Conservation (phyloP, 176 grass and related monocot genomes). For the Musa beccarii region DNA sequence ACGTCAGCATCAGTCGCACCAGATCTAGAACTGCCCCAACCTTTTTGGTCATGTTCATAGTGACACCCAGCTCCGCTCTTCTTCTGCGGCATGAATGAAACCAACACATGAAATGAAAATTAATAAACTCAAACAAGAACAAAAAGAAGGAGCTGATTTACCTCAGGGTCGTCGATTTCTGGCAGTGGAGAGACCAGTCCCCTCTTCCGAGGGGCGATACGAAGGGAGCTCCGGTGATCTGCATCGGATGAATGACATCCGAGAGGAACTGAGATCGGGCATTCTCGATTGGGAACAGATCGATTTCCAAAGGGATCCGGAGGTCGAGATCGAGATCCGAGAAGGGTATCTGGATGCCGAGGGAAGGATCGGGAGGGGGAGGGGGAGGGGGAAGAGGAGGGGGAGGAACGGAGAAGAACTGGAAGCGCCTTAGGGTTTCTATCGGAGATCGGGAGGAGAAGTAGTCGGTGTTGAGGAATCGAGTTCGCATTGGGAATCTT, state of each 20-base stretch:
- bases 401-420: constrained; percentile 43
- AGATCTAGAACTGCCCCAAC: neutral
- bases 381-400: constrained; percentile 30
- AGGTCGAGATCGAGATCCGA: constrained; percentile 15
- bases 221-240: neutral
- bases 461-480: constrained; percentile 71
- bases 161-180: constrained; percentile 17
- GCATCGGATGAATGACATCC: constrained; percentile 10
- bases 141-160: constrained; percentile 15
- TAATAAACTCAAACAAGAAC: neutral
- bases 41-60: constrained; percentile 15
- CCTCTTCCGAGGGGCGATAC: neutral
- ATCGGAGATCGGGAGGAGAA: constrained; percentile 37
- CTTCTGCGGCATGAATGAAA: constrained; percentile 3
- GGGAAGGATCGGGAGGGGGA: constrained; percentile 10
- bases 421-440: constrained; percentile 25
- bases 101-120: neutral
- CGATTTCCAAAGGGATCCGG: constrained; percentile 22
- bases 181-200: neutral
- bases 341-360: constrained; percentile 18
- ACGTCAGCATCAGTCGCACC: neutral
- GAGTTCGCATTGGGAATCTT: constrained; percentile 40
- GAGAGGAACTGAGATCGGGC: constrained; percentile 51
- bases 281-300: constrained; percentile 32
- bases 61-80: constrained; percentile 24